These are phyloP conservation scores for Pinguiococcus pyrenoidosus DNA, from an alignment of 108 stramenopile species.

Conservation along the genomic window DNA sequence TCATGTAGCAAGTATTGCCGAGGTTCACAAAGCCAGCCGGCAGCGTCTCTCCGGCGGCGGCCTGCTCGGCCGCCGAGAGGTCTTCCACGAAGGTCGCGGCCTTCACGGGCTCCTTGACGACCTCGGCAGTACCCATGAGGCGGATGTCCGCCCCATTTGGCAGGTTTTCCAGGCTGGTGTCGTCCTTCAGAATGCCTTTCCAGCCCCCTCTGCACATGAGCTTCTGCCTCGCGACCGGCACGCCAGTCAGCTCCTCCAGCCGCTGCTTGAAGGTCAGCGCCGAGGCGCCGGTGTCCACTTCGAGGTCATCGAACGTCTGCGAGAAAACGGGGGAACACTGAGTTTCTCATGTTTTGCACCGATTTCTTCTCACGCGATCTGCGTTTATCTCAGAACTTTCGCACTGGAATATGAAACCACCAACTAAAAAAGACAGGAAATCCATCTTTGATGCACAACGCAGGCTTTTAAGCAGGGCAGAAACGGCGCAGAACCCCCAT, in stretches of 20 bases:
- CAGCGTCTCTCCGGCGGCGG: slow-evolving; percentile 66
- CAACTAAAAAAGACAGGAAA: too few species aligned
- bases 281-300: slow-evolving; percentile 39
- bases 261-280: slow-evolving; percentile 63
- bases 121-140: slow-evolving; percentile 90
- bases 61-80: slow-evolving; percentile 53
- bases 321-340: too few species aligned
- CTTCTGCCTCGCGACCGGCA: slow-evolving; percentile 86
- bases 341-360: too few species aligned
- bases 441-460: too few species aligned
- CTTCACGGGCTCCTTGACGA: slow-evolving; percentile 48
- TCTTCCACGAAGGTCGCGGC: slow-evolving; percentile 87
- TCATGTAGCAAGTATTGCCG: slow-evolving; percentile 98
- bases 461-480: too few species aligned
- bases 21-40: slow-evolving; percentile 89
- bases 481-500: too few species aligned
- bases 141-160: slow-evolving; percentile 61
- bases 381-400: too few species aligned
- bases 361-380: too few species aligned
- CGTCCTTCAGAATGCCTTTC: slow-evolving; percentile 89
- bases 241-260: slow-evolving; percentile 71
- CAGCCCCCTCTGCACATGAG: slow-evolving; percentile 88
- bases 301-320: slow-evolving; percentile 53
- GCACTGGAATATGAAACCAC: too few species aligned
- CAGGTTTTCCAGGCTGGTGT: slow-evolving; percentile 45